A percentile compares a stretch with the other conserved stretches of the same genome.
Evolutionary conservation across 1,284 basidiomycete genomes (phyloP).

Genomic region (Ceratobasidium sp.): DNA sequence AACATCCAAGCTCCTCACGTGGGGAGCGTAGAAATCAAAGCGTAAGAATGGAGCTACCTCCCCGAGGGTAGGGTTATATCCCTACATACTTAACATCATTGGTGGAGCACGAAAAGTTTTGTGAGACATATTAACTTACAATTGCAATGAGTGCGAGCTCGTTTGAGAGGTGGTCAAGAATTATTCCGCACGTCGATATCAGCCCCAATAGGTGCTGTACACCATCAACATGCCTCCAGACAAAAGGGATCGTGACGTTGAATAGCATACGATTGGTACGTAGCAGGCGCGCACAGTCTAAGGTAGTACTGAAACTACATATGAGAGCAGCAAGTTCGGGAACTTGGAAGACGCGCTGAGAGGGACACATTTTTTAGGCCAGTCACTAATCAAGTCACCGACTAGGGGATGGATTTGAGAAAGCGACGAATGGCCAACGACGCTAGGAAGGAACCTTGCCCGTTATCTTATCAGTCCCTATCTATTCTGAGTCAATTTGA

Average conservation of each 20-base stretch:
- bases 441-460: too few species aligned
- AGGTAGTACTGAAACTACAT: background rate
- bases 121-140: too few species aligned
- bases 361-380: too few species aligned
- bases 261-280: background rate
- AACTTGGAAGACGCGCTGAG: background rate
- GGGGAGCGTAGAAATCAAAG: conserved; percentile 16
- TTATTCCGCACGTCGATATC: background rate
- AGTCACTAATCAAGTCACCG: too few species aligned
- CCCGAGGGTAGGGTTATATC: too few species aligned
- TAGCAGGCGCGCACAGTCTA: background rate
- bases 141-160: too few species aligned
- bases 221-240: conserved; percentile 1
- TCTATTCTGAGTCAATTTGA: too few species aligned
- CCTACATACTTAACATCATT: too few species aligned
- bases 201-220: background rate
- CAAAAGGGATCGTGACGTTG: background rate
- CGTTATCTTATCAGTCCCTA: too few species aligned
- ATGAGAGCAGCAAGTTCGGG: conserved; percentile 2
- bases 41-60: background rate
- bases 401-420: too few species aligned
- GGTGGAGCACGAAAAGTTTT: too few species aligned
- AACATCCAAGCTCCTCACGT: conserved; percentile 1
- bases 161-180: background rate
- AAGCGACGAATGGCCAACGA: too few species aligned